Evolutionary conservation across 2,329 filamentous ascomycete genomes (phyloP).

Genomic region (Cryphonectria naterciae): DNA sequence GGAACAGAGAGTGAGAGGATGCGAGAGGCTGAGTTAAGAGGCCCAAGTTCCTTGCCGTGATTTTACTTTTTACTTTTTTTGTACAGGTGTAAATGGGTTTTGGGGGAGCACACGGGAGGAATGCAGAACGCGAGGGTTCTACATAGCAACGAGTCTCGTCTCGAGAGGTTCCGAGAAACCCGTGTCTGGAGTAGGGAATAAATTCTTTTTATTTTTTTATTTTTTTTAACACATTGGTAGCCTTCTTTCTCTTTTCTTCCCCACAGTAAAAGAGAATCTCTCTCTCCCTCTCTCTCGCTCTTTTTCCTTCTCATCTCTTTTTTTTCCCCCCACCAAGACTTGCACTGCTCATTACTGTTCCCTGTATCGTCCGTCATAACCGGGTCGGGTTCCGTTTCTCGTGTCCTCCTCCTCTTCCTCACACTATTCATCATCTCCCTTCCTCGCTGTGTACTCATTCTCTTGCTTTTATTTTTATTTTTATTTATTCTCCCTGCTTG

Average conservation of each 20-base stretch:
- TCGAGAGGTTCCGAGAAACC: neutral
- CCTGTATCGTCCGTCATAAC: constrained; percentile 4
- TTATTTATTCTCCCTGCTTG: neutral
- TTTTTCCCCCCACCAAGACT: neutral
- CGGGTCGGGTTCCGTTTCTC: neutral
- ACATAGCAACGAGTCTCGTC: constrained; percentile 1
- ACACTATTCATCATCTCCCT: neutral
- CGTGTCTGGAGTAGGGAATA: neutral
- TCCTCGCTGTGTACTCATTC: neutral
- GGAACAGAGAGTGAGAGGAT: neutral
- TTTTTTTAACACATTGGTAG: neutral
- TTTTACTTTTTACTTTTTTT: neutral
- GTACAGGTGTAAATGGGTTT: neutral
- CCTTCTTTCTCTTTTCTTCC: neutral
- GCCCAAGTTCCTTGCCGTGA: neutral
- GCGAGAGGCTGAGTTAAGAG: neutral
- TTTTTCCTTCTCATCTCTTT: neutral
- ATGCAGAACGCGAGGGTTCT: constrained; percentile 6
- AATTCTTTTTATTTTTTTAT: neutral
- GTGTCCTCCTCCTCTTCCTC: neutral
- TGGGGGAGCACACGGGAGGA: neutral
- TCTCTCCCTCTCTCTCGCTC: neutral
- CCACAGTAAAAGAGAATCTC: neutral
- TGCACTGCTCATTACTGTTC: neutral
- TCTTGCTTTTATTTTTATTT: neutral